Conservation (phyloP, 495 filamentous ascomycete genomes). For the Barbatosphaeria neglecta region DNA sequence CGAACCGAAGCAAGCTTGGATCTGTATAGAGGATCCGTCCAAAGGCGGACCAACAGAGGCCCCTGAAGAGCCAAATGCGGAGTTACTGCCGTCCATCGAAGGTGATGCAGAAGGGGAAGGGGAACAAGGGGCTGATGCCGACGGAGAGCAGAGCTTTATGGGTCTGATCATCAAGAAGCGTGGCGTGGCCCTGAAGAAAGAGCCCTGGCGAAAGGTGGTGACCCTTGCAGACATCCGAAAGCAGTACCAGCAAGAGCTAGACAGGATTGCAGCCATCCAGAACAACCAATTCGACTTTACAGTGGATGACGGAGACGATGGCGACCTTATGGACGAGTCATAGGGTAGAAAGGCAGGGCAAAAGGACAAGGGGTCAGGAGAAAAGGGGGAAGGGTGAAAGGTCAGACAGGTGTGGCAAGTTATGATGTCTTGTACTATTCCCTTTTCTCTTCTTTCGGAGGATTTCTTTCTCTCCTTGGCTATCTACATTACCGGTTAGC, state of each 20-base stretch:
- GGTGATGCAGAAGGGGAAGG: constrained; percentile 18
- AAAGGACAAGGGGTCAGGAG: neutral
- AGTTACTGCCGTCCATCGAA: constrained; percentile 12
- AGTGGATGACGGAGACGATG: constrained; percentile 37
- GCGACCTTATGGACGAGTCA: constrained; percentile 34
- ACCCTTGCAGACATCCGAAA: constrained; percentile 73
- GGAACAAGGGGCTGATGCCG: neutral
- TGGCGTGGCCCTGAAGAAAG: neutral
- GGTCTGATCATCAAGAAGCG: constrained; percentile 2
- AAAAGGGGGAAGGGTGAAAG: too few relatives aligned
- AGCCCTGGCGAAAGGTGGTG: constrained; percentile 48
- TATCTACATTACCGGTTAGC: too few relatives aligned
- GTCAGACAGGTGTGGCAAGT: too few relatives aligned
- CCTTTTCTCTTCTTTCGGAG: too few relatives aligned
- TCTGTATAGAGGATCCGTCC: constrained; percentile 33
- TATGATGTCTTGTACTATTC: too few relatives aligned
- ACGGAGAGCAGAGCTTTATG: constrained; percentile 1
- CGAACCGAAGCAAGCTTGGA: constrained; percentile 66
- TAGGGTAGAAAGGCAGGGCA: constrained; percentile 4
- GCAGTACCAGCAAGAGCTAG: constrained; percentile 78
- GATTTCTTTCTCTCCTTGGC: too few relatives aligned
- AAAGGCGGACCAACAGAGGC: constrained; percentile 6
- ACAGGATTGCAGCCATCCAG: constrained; percentile 53
- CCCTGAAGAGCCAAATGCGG: constrained; percentile 8
- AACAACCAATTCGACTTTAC: constrained; percentile 46